A percentile compares a stretch with the other conserved stretches of the same genome.
Conservation (phyloP, 2,329 filamentous ascomycete species). For the Fusarium mexicanum region DNA sequence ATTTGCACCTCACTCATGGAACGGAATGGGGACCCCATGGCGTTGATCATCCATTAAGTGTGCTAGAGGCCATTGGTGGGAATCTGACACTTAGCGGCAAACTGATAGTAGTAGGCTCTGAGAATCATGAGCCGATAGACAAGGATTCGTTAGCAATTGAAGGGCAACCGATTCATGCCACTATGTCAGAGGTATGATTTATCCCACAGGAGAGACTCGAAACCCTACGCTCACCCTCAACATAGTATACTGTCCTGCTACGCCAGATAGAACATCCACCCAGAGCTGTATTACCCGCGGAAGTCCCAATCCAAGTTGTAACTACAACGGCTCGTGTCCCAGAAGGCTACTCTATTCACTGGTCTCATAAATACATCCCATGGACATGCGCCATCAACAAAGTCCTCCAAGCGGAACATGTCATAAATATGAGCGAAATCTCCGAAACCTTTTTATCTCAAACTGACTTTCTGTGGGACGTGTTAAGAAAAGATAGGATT, state of each 20-base stretch:
- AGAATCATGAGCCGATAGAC: too few relatives aligned
- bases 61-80: not conserved
- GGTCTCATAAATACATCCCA: accelerated
- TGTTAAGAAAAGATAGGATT: accelerated
- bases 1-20: not conserved
- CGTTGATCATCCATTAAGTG: not conserved
- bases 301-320: not conserved
- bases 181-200: not conserved
- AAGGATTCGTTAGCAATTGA: not conserved
- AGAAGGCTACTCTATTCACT: accelerated
- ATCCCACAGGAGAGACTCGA: accelerated
- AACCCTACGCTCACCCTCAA: accelerated
- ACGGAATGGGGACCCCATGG: accelerated
- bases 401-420: not conserved
- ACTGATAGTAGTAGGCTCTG: accelerated
- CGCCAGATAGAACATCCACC: too few relatives aligned
- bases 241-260: not conserved
- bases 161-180: not conserved
- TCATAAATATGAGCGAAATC: not conserved
- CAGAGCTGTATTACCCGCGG: accelerated
- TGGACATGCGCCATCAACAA: not conserved
- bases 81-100: not conserved
- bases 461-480: accelerated
- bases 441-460: too few relatives aligned
- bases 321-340: accelerated